Base-by-base conservation (phyloP, 2,329 filamentous ascomycete genomes). In the Elsinoe arachidis region DNA sequence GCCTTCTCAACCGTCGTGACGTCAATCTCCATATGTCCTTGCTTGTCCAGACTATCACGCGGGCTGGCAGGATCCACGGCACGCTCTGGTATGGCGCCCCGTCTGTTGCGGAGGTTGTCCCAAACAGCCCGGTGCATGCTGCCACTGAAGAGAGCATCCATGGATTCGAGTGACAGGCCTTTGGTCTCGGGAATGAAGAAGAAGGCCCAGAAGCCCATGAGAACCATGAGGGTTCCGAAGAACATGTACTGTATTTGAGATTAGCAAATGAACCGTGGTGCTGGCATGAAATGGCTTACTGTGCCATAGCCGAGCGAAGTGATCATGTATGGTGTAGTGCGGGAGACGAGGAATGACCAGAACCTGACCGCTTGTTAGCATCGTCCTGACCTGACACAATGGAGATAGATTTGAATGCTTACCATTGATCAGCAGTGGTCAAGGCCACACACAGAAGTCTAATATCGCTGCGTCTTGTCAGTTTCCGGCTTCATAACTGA, bases 121-220 rank as follows among this genome's bases (percentile, higher is more conserved):
- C 49, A 53, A 3, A 53, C 49, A 15, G 49, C 33, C 33, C 19
- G 17, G 34, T 39, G 35, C 49, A 53, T 39, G 12, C 49, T 53
- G 12, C 35, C 64, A 15, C 64, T 64, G 46, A 68, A 68, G 19
- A 67, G 58, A 14, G 65, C 62, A 34, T 66, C 65, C 63, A 68
- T 67, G 38, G 56, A 58, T 57, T 68, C 66, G 23, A 68, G 58
- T 7, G 62, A 60, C 5, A 67, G 38, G 14, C 85, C 85, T 74
- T 88, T 88, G 10, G 85, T 88, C 71, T 88, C 85, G 0, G 85
- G 85, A 14, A 87, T 78, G 73, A 85, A 78, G 73, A 84, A 82
- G 74, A 76, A 85, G 34, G 83, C 81, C 65, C 85, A 86, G 55
- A 84, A 61, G 60, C 80, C 80, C 80, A 87, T 86, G 63, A 53